Evolutionary conservation across 176 grass and related monocot genomes (phyloP), one percentile per base, ranked within the genome.

Genomic region (Cenchrus americanus): DNA sequence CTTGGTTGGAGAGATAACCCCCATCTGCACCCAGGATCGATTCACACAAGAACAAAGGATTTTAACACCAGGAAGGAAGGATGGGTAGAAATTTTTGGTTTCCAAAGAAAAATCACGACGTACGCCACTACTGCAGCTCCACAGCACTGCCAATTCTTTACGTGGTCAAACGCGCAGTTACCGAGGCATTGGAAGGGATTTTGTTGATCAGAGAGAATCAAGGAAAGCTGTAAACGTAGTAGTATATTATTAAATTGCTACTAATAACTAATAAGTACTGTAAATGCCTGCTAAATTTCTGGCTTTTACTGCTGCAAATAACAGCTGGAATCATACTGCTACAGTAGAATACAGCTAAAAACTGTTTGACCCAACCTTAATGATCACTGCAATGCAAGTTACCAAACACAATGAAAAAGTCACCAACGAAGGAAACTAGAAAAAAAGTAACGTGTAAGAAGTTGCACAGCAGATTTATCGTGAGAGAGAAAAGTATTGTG

Each of bases 1-100:
- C 81, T 96, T 99, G 27, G 91, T 90, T 1, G 93, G 96, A 66
- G 96, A 96, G 48, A 99, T 83, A 1, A 89, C 81, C 12, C 87
- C 89, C 79, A 87, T 90, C 96, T 95, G 59, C 60, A 81, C 47
- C 43, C 43, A 44, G 7, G 60, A 70, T 54, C 24, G 18, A 17
- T 40, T 40, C 77, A 4, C 17, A 62, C 3, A 19, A 23, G 7
- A 69, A 40, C 18, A 71, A 24, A 24, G 12, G 8, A 65, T 14
- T 9, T 17, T 13, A 41, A 37, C 34, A 37, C 34, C 34, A 37
- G 3, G 3, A 37, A 37, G 3, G 3, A 37, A 37, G 34, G 34
- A 37, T 37, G 34, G 34, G 34, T 37, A 37, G 34, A 37, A 37
- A 37, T 37, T 1, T 37, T 44, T 9, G 43, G 43, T 44, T 44